A percentile compares a stretch with the other conserved stretches of the same genome.
Evolutionary conservation across 257 asterid genomes (phyloP).

Genomic region (Solanum chiquidenum): DNA sequence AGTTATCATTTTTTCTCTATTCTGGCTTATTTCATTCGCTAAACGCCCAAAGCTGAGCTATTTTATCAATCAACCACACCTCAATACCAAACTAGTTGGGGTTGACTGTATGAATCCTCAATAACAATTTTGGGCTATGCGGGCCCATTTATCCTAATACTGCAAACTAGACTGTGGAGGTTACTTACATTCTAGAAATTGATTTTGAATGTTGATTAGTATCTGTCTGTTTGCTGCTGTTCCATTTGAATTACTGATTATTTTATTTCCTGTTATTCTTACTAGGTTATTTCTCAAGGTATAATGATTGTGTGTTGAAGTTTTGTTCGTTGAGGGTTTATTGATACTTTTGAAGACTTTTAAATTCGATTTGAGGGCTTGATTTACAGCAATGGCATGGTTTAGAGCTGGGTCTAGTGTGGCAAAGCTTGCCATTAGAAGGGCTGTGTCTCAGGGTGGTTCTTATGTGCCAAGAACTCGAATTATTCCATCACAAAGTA

Average conservation of each 20-base stretch:
- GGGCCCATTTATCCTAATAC: neutral
- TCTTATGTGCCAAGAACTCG: constrained; percentile 33
- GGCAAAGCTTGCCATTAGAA: constrained; percentile 67
- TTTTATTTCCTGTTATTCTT: neutral
- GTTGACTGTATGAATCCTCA: neutral
- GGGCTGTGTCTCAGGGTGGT: constrained; percentile 42
- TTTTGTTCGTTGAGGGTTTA: neutral
- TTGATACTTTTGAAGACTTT: neutral
- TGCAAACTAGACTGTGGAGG: neutral
- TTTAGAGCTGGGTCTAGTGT: constrained; percentile 71
- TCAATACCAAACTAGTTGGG: neutral
- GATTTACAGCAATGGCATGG: constrained; percentile 57
- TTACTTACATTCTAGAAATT: neutral
- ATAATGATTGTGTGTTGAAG: constrained; percentile 2
- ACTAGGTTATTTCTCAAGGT: neutral
- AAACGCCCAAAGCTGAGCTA: neutral
- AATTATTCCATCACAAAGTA: constrained; percentile 24
- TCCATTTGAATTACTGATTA: neutral
- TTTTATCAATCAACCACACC: neutral
- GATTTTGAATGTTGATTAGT: neutral
- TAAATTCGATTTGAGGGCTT: neutral
- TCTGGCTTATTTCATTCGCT: neutral
- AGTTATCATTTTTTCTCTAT: neutral
- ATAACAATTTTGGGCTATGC: neutral
- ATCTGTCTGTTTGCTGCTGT: neutral